These are phyloP conservation scores for Rhodotorula babjevae DNA, from an alignment of 768 basidiomycete species.

Conservation along the genomic window DNA sequence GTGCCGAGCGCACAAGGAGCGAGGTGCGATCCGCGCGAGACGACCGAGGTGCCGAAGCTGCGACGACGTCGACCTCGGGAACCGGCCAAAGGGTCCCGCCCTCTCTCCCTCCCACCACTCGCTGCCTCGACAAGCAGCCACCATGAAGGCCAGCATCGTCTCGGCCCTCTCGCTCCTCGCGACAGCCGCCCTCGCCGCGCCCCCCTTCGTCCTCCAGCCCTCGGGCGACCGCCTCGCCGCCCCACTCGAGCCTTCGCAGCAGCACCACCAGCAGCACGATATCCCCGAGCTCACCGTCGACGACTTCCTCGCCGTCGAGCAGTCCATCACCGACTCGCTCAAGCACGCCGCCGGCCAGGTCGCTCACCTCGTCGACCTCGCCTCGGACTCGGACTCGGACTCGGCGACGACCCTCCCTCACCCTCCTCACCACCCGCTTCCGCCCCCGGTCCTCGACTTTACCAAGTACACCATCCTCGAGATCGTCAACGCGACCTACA, in stretches of 20 bases:
- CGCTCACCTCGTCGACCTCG: neutral
- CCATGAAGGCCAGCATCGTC: neutral
- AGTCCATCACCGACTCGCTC: neutral
- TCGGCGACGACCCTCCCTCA: neutral
- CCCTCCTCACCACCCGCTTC: slow-evolving; percentile 15
- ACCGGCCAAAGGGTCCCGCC: neutral
- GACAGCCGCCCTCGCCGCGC: neutral
- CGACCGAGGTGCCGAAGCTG: no score
- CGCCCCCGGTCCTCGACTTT: slow-evolving; percentile 29
- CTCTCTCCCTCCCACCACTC: neutral
- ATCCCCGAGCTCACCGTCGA: slow-evolving; percentile 11
- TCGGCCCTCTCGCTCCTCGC: neutral
- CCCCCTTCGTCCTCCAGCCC: slow-evolving; percentile 10
- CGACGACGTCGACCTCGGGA: neutral
- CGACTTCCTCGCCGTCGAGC: slow-evolving; percentile 28
- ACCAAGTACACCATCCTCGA: slow-evolving; percentile 39
- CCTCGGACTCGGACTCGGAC: neutral
- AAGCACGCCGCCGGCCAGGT: neutral
- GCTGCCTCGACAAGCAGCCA: neutral
- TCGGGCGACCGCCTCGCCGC: neutral
- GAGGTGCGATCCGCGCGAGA: neutral
- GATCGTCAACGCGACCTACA: slow-evolving; percentile 42
- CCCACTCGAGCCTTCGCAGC: neutral
- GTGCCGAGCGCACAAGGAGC: neutral
- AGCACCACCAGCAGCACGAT: neutral